Conservation (phyloP, 2,329 filamentous ascomycete genomes). For the Colletotrichum sp. region DNA sequence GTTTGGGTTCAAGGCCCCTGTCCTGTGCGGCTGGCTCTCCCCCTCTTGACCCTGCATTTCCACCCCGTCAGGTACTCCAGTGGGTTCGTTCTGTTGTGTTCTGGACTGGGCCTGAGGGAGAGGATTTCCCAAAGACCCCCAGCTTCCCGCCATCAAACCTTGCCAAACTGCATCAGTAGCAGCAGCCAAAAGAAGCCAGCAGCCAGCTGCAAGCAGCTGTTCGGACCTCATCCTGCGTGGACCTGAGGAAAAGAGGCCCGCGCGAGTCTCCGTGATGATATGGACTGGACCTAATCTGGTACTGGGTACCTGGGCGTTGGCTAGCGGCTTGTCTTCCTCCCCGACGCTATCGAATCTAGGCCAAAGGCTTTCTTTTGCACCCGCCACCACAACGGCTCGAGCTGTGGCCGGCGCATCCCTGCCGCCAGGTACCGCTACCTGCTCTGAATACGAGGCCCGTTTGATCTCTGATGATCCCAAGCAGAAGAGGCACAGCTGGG, state of each 20-base stretch:
- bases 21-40: slow-evolving; percentile 6
- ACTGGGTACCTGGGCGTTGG: slow-evolving; percentile 1
- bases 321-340: slow-evolving; percentile 16
- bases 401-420: slow-evolving; percentile 16
- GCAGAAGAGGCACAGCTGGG: neutral
- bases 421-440: slow-evolving; percentile 18
- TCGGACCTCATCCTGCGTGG: neutral
- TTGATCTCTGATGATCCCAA: neutral
- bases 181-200: neutral
- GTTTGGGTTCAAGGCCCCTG: slow-evolving; percentile 1
- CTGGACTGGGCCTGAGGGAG: neutral
- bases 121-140: neutral
- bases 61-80: neutral
- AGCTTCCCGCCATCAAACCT: neutral
- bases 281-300: neutral
- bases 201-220: neutral
- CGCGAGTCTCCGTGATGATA: neutral
- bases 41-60: neutral
- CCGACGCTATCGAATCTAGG: slow-evolving; percentile 12
- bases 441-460: slow-evolving; percentile 22
- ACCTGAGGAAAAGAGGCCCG: neutral
- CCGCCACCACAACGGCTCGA: slow-evolving; percentile 4
- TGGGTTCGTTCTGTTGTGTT: neutral
- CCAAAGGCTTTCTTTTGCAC: slow-evolving; percentile 8
- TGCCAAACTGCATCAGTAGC: neutral